phyloP scores from a whole-genome alignment of 2,329 filamentous ascomycete genomes.

The Arthrinium phaeospermum region DNA sequence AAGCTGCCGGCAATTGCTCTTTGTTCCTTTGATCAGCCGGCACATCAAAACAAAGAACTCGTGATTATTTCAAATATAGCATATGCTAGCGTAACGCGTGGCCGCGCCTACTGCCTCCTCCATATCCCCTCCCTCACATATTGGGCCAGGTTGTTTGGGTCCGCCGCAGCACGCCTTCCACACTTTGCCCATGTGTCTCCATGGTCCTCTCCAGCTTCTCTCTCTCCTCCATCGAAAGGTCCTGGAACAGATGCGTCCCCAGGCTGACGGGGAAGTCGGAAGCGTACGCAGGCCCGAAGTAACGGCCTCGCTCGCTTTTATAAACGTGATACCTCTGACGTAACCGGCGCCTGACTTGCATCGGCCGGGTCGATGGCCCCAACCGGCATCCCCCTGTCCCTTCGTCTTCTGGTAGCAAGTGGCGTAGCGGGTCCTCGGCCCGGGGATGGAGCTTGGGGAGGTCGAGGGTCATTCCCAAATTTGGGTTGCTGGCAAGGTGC shows the following conservation, averaged over 20 bases:
- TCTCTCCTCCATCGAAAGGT: not conserved
- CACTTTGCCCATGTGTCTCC: too few relatives aligned
- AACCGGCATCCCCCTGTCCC: not conserved
- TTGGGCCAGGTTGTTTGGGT: too few relatives aligned
- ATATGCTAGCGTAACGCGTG: too few relatives aligned
- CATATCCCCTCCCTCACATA: too few relatives aligned
- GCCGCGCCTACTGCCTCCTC: too few relatives aligned
- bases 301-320: fast-evolving
- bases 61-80: too few relatives aligned
- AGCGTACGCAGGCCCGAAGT: not conserved
- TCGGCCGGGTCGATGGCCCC: not conserved
- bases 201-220: not conserved
- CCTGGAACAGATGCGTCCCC: not conserved
- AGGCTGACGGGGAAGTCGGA: not conserved
- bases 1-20: too few relatives aligned
- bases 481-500: not conserved
- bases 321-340: not conserved
- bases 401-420: not conserved
- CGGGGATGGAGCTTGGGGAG: not conserved
- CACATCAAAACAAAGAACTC: too few relatives aligned
- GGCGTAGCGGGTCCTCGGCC: not conserved
- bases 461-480: not conserved
- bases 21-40: too few relatives aligned
- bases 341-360: not conserved
- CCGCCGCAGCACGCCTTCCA: too few relatives aligned